These are phyloP conservation scores for Talaromyces rugulosus DNA, from an alignment of 2,329 filamentous ascomycete species.

Conservation along the genomic window DNA sequence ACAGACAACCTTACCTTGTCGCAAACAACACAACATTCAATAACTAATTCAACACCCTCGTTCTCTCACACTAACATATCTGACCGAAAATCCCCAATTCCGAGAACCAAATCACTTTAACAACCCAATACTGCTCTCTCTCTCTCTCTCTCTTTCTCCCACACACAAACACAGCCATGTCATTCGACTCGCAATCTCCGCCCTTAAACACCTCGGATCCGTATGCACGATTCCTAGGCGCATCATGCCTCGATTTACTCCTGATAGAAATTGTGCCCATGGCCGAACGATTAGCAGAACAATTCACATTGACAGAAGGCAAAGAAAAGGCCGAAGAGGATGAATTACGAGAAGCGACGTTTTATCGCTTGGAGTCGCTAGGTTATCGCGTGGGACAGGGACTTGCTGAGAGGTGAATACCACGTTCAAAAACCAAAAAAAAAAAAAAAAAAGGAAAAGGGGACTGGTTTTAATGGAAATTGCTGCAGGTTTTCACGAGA, in stretches of 20 bases:
- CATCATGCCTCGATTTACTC: constrained; percentile 87
- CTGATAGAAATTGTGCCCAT: constrained; percentile 96
- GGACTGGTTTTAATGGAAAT: not conserved
- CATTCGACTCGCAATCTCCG: constrained; percentile 36
- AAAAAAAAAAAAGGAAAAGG: not conserved
- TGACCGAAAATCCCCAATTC: not conserved
- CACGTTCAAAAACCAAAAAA: not conserved
- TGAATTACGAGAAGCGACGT: constrained; percentile 78
- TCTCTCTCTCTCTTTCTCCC: not conserved
- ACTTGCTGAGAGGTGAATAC: constrained; percentile 73
- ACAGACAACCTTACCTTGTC: not conserved
- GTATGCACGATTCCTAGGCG: constrained; percentile 69
- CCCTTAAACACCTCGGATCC: constrained; percentile 71
- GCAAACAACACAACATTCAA: not conserved
- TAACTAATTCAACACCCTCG: not conserved
- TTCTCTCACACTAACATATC: too few species aligned
- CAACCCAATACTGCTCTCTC: not conserved
- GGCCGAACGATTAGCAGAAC: constrained; percentile 77
- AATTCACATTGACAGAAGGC: constrained; percentile 45
- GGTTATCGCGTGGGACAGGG: constrained; percentile 93
- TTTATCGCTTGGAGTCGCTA: constrained; percentile 74
- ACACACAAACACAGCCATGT: constrained; percentile 3
- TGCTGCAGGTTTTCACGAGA: constrained; percentile 48
- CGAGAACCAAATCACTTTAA: not conserved
- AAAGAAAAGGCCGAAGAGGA: constrained; percentile 47